A percentile compares a stretch with the other conserved stretches of the same genome.
phyloP scores from a whole-genome alignment of 768 basidiomycete genomes.

The Kwoniella sp. region DNA sequence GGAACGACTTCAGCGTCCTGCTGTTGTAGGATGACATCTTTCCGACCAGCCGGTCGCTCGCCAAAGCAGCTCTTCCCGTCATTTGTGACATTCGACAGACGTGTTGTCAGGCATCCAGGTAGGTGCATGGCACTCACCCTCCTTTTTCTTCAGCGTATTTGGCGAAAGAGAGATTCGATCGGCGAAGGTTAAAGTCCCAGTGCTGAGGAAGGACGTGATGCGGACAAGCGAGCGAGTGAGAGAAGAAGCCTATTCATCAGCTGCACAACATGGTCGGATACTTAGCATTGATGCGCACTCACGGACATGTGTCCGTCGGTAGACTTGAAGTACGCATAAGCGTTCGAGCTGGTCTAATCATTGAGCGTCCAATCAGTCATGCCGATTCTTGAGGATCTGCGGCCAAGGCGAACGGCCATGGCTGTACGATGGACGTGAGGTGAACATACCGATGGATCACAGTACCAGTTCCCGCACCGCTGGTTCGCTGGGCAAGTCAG shows the following conservation, averaged over 20 bases:
- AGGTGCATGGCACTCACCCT: slow-evolving; percentile 63
- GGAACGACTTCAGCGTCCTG: too few relatives aligned
- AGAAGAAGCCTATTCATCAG: too few relatives aligned
- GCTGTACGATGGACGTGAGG: too few relatives aligned
- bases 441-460: slow-evolving; percentile 64
- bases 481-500: slow-evolving; percentile 70
- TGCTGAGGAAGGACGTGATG: slow-evolving; percentile 57
- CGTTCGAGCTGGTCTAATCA: slow-evolving; percentile 33
- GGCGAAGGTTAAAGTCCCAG: slow-evolving; percentile 80
- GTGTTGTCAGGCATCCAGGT: neutral
- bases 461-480: slow-evolving; percentile 93
- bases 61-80: neutral
- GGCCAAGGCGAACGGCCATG: too few relatives aligned
- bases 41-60: too few relatives aligned
- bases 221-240: neutral
- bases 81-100: neutral
- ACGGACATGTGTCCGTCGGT: slow-evolving; percentile 77
- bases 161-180: slow-evolving; percentile 81
- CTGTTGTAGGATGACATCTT: too few relatives aligned
- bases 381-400: too few relatives aligned
- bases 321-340: slow-evolving; percentile 81
- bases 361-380: neutral
- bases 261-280: too few relatives aligned
- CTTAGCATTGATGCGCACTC: slow-evolving; percentile 1
- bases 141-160: slow-evolving; percentile 61